Base-by-base conservation (phyloP, 768 basidiomycete genomes). In the Phlebiopsis flavidoalba region DNA sequence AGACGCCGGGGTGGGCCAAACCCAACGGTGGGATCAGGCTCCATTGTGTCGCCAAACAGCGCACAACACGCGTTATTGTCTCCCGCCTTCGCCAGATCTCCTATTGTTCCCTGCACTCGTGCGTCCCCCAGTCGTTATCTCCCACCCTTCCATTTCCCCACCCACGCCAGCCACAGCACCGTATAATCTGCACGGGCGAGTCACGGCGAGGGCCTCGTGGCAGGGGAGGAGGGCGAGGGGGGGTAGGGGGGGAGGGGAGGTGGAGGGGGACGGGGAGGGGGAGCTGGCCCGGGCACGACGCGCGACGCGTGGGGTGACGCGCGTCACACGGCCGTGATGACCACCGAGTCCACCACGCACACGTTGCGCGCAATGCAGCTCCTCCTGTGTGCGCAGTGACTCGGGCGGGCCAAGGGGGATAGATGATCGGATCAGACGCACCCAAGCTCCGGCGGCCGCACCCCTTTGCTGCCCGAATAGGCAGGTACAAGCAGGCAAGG, bases 21-120 rank as follows among this genome's bases (percentile, higher is more conserved):
- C 70, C 69, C 61, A 63, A 66, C 55, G 19, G 40, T 24, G 37
- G 53, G 36, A 55, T n/a, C 15, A 17, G 55, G 49, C 66, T 68
- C 65, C 67, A 68, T 70, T 70, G 8, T 31, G 53, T 63, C 7
- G 22, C 65, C 65, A 66, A 70, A 70, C 58, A 67, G 40, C 36
- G 52, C 37, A 53, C 64, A 67, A 70, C 60, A 66, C 40, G 17
- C 37, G 54, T 43, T 61, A 52, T 64, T 65, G 63, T 67, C 54
- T 63, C 50, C 54, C 50, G 45, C 50, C 62, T 57, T 57, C 55
- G 52, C n/a, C 54, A 40, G 58, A 64, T 62, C 61, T 61, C 58
- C 66, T 69, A 67, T 67, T 69, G 66, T 67, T 67, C 62, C 66
- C 59, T 60, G 68, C 48, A 54, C 65, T 61, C 66, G 61, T 66